Evolutionary conservation across 2,329 filamentous ascomycete species (phyloP).

Genomic region (Trichoderma simmonsii): DNA sequence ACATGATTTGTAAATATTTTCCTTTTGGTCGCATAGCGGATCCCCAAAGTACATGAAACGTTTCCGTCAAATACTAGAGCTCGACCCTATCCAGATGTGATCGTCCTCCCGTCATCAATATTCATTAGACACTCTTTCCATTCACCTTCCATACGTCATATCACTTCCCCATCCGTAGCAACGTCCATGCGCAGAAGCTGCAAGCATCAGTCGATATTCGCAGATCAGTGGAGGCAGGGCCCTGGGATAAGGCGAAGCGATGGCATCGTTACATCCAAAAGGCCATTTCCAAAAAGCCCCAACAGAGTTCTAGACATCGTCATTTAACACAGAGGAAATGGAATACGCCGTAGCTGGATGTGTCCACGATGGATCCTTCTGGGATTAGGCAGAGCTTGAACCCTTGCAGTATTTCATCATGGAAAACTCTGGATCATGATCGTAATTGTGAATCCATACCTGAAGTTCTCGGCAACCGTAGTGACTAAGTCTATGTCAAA

Average conservation of each 20-base stretch:
- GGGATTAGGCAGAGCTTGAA: no score
- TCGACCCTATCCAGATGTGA: background rate
- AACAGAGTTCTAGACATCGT: conserved; percentile 2
- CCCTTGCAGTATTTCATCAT: no score
- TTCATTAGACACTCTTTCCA: background rate
- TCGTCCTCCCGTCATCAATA: background rate
- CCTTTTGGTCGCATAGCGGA: conserved; percentile 16
- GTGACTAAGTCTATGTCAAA: no score
- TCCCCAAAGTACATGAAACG: conserved; percentile 3
- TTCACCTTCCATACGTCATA: conserved; percentile 9
- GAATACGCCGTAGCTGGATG: background rate
- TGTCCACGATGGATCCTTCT: background rate
- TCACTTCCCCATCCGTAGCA: background rate
- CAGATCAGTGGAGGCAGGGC: background rate
- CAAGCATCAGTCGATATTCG: conserved; percentile 10
- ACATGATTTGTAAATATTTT: conserved; percentile 18
- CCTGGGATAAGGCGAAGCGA: background rate
- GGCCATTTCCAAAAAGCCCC: background rate
- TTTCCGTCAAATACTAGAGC: background rate
- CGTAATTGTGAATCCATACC: no score
- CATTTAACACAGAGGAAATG: conserved; percentile 25
- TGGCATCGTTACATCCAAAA: background rate
- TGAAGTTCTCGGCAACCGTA: no score
- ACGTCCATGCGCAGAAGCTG: background rate
- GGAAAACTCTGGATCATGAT: no score